Conservation (phyloP, 805 yeast genomes). For the Candida nitratophila region DNA sequence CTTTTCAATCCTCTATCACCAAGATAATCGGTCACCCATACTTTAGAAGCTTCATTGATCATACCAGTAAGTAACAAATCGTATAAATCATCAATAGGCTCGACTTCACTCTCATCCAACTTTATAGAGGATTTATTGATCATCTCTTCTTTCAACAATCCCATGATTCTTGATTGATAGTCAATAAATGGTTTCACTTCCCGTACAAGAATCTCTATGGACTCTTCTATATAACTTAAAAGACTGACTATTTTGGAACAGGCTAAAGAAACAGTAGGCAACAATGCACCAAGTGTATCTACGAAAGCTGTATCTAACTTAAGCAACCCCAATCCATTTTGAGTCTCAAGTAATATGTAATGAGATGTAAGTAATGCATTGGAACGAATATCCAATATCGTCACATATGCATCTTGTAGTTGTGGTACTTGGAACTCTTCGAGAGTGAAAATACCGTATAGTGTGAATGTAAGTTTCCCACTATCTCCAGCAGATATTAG, state of each 20-base stretch:
- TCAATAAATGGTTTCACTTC: slow-evolving; percentile 32
- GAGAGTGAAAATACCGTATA: slow-evolving; percentile 28
- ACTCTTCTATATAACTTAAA: slow-evolving; percentile 27
- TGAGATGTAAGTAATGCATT: slow-evolving; percentile 17
- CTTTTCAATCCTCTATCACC: slow-evolving; percentile 61
- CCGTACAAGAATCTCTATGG: slow-evolving; percentile 19
- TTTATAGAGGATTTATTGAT: slow-evolving; percentile 9
- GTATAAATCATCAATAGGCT: slow-evolving; percentile 34
- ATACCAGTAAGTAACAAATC: slow-evolving; percentile 48
- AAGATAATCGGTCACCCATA: slow-evolving; percentile 57
- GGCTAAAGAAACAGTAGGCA: slow-evolving; percentile 25
- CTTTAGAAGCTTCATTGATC: slow-evolving; percentile 40
- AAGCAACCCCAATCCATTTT: slow-evolving; percentile 12
- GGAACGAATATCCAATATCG: slow-evolving; percentile 13
- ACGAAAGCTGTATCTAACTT: slow-evolving; percentile 22
- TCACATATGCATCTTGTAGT: slow-evolving; percentile 8
- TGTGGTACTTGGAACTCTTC: slow-evolving; percentile 17
- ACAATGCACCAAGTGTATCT: slow-evolving; percentile 18
- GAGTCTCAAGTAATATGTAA: slow-evolving; percentile 16
- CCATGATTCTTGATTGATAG: slow-evolving; percentile 27
- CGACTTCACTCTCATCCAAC: slow-evolving; percentile 7
- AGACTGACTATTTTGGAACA: slow-evolving; percentile 30
- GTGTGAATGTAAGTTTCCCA: slow-evolving; percentile 16
- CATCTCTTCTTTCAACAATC: slow-evolving; percentile 29
- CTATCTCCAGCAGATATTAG: slow-evolving; percentile 20